Conservation (phyloP, 805 yeast species). For the Peterozyma xylosa region DNA sequence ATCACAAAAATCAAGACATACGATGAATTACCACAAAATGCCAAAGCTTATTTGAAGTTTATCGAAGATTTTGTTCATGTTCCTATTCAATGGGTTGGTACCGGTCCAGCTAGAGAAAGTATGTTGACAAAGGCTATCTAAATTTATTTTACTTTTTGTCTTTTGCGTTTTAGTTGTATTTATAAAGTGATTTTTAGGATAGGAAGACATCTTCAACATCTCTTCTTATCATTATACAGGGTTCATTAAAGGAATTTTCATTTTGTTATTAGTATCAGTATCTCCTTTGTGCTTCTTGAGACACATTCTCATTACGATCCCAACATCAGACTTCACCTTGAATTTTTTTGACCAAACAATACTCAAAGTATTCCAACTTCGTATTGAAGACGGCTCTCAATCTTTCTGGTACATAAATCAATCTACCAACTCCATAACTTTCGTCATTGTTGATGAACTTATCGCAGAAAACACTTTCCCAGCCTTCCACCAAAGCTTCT, state of each 20-base stretch:
- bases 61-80: slow-evolving; percentile 81
- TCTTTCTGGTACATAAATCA: slow-evolving; percentile 40
- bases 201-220: too few species aligned
- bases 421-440: slow-evolving; percentile 47
- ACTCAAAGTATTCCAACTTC: slow-evolving; percentile 37
- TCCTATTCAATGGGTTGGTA: slow-evolving; percentile 95
- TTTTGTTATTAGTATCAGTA: too few species aligned
- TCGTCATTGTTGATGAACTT: slow-evolving; percentile 44
- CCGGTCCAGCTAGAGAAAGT: slow-evolving; percentile 94
- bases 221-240: too few species aligned
- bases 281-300: background rate
- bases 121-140: slow-evolving; percentile 58
- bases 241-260: too few species aligned
- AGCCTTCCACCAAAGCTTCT: slow-evolving; percentile 20
- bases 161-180: background rate
- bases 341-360: slow-evolving; percentile 34
- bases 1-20: slow-evolving; percentile 65
- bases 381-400: slow-evolving; percentile 21
- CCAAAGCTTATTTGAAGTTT: slow-evolving; percentile 73
- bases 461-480: slow-evolving; percentile 43
- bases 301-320: background rate
- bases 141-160: background rate
- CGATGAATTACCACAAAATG: slow-evolving; percentile 80
- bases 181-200: background rate
- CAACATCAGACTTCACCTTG: background rate